Percentiles rank a stretch among this genome's conserved stretches.
Conservation (phyloP, 1,139 yeast species). For the Wickerhamomyces sp. region DNA sequence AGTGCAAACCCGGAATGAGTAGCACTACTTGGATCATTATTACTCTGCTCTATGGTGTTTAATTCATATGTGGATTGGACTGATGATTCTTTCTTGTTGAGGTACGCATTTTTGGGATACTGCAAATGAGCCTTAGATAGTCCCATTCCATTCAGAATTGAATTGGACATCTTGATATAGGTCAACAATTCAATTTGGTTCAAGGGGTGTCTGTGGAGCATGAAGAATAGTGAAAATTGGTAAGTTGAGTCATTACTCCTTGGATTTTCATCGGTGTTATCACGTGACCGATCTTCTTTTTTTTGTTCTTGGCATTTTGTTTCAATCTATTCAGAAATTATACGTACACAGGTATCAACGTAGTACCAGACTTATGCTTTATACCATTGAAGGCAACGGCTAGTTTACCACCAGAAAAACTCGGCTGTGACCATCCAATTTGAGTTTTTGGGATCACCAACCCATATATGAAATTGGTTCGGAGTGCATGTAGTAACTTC, state of each 20-base stretch:
- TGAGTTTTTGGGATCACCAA: slow-evolving; percentile 34
- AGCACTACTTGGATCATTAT: no score
- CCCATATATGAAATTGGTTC: slow-evolving; percentile 48
- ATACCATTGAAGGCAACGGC: slow-evolving; percentile 50
- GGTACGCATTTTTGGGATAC: neutral
- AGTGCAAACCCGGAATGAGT: neutral
- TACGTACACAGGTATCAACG: slow-evolving; percentile 46
- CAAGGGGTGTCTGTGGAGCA: no score
- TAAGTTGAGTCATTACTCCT: no score
- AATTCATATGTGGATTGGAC: neutral
- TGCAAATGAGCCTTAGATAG: neutral
- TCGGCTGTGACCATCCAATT: slow-evolving; percentile 71
- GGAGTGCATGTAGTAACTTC: slow-evolving; percentile 37
- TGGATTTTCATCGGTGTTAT: no score
- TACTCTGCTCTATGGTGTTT: neutral
- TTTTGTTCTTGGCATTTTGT: no score
- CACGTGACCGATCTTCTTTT: no score
- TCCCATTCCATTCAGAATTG: neutral
- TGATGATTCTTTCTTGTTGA: neutral
- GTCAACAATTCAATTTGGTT: no score
- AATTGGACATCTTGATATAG: slow-evolving; percentile 60
- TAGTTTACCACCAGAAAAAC: slow-evolving; percentile 52
- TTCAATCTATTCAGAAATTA: neutral
- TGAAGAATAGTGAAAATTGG: no score
- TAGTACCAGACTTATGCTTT: slow-evolving; percentile 44